Base-by-base conservation (phyloP, 2,329 filamentous ascomycete genomes). In the Fusarium lyarnte region DNA sequence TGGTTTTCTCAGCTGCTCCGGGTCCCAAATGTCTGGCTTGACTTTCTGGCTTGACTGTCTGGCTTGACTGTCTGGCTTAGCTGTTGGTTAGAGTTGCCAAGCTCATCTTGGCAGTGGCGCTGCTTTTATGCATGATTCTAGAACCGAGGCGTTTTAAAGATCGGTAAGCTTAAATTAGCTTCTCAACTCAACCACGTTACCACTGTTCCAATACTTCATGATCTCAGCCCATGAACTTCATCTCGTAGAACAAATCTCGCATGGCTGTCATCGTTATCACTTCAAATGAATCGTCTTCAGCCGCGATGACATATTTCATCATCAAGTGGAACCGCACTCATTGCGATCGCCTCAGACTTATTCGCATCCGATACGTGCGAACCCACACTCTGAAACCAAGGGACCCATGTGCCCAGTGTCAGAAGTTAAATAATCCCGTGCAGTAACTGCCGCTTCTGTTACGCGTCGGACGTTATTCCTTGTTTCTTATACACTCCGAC, bases 381-480 rank as follows among this genome's bases (percentile, higher is more conserved):
- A 52, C 23, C 47, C 47, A 43, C 39, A 41, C 19, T 46, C 64
- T 63, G 66, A 69, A 69, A 69, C 57, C 45, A 25, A 38, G 39
- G 45, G 53, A 42, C 21, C 33, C 27, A 47, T 27, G 29, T 33
- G 35, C 23, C 38, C 58, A 60, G 60, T 59, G 59, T 33, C 31
- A 65, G 63, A 66, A 59, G 61, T 47, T 51, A 51, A 66, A 51
- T 65, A 27, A 63, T 46, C 27, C 62, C 62, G 31, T 43, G 33
- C 39, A 35, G 25, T 27, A 60, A 52, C 57, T 63, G 36, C 57
- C 55, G 58, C 21, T 43, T 41, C 29, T 63, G 57, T 25, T 58
- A 67, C 65, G 63, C 63, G 64, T 67, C 63, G 63, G 63, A 33
- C 29, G 42, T 19, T 19, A 19, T 58, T 55, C 43, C 63, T 33